These are phyloP conservation scores for Aspergillus pseudonomiae DNA, from an alignment of 2,329 filamentous ascomycete species.

Conservation along the genomic window DNA sequence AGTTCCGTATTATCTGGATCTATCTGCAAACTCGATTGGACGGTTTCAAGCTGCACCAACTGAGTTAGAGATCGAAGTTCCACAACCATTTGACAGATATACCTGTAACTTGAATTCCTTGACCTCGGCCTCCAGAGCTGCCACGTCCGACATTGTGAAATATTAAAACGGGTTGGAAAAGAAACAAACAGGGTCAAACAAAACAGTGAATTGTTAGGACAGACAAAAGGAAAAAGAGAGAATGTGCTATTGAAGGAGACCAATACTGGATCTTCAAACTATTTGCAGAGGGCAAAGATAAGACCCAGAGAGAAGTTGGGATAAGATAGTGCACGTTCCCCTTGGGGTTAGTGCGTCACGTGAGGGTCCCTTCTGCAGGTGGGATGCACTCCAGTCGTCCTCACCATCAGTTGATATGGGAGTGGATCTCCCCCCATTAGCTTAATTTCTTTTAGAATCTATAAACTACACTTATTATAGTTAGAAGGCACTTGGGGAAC, in stretches of 20 bases:
- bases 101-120: slow-evolving; percentile 65
- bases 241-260: not conserved
- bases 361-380: not conserved
- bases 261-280: not conserved
- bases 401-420: not conserved
- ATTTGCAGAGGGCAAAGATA: slow-evolving; percentile 1
- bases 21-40: slow-evolving; percentile 73
- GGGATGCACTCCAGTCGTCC: not conserved
- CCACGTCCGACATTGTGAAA: slow-evolving; percentile 45
- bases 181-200: not conserved
- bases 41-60: slow-evolving; percentile 70
- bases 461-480: slow-evolving; percentile 5
- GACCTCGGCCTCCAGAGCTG: slow-evolving; percentile 52
- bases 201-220: not conserved
- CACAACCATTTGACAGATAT: slow-evolving; percentile 5
- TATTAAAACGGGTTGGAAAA: not conserved
- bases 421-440: slow-evolving; percentile 6
- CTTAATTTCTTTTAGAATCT: slow-evolving; percentile 1
- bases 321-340: slow-evolving; percentile 4
- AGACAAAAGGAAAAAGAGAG: not conserved
- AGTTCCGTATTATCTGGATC: slow-evolving; percentile 81
- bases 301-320: not conserved
- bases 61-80: slow-evolving; percentile 13
- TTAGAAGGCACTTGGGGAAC: not conserved
- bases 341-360: slow-evolving; percentile 2